Conservation (phyloP, 1,284 basidiomycete genomes). For the Schizophyllum amplum region DNA sequence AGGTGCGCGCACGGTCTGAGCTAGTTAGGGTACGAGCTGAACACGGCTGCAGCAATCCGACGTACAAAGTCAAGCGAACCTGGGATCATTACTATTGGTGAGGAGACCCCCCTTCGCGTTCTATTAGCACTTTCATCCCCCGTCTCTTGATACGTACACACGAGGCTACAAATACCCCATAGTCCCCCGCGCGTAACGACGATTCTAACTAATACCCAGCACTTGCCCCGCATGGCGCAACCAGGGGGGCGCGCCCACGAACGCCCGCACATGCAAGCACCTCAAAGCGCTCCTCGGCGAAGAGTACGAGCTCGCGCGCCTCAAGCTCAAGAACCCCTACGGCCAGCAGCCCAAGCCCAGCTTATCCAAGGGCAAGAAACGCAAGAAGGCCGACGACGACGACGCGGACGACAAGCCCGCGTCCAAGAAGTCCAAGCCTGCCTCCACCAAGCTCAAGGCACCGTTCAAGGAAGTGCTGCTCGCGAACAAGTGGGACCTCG, state of each 20-base stretch:
- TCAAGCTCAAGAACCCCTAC: conserved; percentile 39
- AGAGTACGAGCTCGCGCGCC: conserved; percentile 44
- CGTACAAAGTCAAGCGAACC: conserved; percentile 45
- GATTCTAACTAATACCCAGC: conserved; percentile 1
- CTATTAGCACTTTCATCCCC: background rate
- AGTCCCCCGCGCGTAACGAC: too few species aligned
- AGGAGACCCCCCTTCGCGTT: background rate
- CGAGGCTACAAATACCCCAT: background rate
- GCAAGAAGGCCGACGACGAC: conserved; percentile 10
- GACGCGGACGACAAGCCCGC: conserved; percentile 11
- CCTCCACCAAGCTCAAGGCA: background rate
- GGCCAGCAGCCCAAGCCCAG: conserved; percentile 19
- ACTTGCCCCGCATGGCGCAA: conserved; percentile 35
- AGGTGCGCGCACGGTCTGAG: conserved; percentile 22
- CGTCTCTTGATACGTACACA: background rate
- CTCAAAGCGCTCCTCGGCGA: conserved; percentile 50
- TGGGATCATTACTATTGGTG: conserved; percentile 50
- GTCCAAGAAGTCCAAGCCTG: conserved; percentile 4
- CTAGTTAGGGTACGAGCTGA: background rate
- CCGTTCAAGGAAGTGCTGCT: conserved; percentile 33
- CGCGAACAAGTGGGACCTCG: conserved; percentile 53
- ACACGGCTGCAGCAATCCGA: conserved; percentile 27
- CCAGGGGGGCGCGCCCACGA: conserved; percentile 37
- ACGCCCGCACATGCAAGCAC: conserved; percentile 57
- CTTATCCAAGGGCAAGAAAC: conserved; percentile 11